Evolutionary conservation across 2,329 filamentous ascomycete genomes (phyloP).

Genomic region (Aspergillus pseudoglaucus): DNA sequence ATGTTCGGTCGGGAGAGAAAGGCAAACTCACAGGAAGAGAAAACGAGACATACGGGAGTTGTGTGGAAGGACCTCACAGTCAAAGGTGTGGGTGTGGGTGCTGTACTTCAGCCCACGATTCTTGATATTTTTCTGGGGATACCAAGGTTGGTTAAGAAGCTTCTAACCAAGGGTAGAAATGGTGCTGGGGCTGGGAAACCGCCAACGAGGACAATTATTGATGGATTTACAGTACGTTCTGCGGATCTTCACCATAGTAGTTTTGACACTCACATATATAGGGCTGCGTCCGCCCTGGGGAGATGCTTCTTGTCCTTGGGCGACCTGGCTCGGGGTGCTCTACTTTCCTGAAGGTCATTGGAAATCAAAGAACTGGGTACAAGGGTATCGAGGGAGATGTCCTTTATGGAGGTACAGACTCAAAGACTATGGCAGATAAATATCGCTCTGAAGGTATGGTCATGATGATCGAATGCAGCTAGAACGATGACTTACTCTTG

Average conservation of each 20-base stretch:
- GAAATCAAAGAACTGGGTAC: conserved; percentile 59
- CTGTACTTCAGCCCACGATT: conserved; percentile 52
- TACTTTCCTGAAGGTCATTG: conserved; percentile 76
- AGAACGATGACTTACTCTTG: background rate
- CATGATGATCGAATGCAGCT: conserved; percentile 9
- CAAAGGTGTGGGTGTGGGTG: conserved; percentile 62
- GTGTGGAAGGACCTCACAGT: conserved; percentile 66
- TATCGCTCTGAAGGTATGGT: conserved; percentile 38
- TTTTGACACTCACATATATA: conserved; percentile 9
- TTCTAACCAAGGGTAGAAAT: conserved; percentile 31
- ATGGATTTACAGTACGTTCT: conserved; percentile 48
- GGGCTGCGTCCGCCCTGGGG: conserved; percentile 36
- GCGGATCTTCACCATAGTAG: background rate
- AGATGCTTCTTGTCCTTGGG: conserved; percentile 37
- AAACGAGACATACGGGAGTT: conserved; percentile 63
- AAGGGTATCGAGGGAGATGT: conserved; percentile 52
- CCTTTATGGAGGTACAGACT: conserved; percentile 50
- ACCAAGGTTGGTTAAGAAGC: conserved; percentile 41
- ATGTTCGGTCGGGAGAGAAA: conserved; percentile 64
- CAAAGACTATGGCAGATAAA: conserved; percentile 45
- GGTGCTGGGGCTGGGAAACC: conserved; percentile 29
- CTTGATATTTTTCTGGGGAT: conserved; percentile 50
- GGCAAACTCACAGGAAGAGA: conserved; percentile 61
- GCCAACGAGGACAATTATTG: conserved; percentile 59
- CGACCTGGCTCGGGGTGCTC: conserved; percentile 54